Percentiles rank a stretch among this genome's conserved stretches.
phyloP scores from a whole-genome alignment of 257 asterid genomes.

The Fraxinus quadrangulata region DNA sequence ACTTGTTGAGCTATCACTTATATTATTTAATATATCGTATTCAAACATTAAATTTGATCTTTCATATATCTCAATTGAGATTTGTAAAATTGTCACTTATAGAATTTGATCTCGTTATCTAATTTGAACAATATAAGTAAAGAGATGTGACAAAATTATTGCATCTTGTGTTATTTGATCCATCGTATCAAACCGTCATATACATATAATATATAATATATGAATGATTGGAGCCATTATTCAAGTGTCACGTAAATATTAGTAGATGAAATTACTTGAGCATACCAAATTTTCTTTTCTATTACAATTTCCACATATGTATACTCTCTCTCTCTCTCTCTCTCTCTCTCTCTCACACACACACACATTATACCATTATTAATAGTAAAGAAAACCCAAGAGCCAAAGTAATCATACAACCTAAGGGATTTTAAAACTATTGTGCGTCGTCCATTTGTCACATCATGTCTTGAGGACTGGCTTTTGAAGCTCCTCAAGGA shows the following conservation, averaged over 20 bases:
- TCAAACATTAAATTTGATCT: too few species aligned
- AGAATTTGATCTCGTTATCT: too few species aligned
- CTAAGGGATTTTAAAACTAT: neutral
- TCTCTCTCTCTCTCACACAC: neutral
- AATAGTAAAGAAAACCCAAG: neutral
- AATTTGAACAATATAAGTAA: too few species aligned
- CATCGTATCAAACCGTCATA: too few species aligned
- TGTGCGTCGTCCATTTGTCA: neutral
- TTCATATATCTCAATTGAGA: too few species aligned
- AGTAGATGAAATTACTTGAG: neutral
- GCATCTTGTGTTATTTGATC: too few species aligned
- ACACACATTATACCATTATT: neutral
- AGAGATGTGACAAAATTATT: too few species aligned
- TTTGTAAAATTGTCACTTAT: too few species aligned
- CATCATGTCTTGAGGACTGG: neutral
- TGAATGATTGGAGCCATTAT: neutral
- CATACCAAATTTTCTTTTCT: neutral
- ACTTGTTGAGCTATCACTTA: too few species aligned
- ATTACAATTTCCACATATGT: neutral
- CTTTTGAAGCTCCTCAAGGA: slow-evolving; percentile 2
- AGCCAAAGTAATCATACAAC: neutral
- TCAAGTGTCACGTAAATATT: neutral
- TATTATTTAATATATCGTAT: too few species aligned
- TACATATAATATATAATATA: too few species aligned
- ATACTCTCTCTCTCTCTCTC: neutral